Base-by-base conservation (phyloP, 2,329 filamentous ascomycete genomes). In the Endoconidiophora laricicola region DNA sequence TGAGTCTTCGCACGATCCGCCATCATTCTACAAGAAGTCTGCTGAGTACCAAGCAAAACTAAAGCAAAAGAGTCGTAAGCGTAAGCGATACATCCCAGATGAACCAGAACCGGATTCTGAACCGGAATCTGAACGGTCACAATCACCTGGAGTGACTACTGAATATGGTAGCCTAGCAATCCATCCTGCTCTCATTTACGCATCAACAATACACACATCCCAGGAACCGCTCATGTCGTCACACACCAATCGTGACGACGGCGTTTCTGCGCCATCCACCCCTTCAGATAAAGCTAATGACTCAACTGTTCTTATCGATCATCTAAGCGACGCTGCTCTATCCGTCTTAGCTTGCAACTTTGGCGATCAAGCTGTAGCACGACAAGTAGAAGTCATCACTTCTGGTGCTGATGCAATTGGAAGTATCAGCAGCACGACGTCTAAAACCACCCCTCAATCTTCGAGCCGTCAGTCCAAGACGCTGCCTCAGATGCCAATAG, bases 1-100 rank as follows among this genome's bases (percentile, higher is more conserved):
- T 18, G 84, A 88, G 57, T 79, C 81, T 22, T 70, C 69, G 1
- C 81, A 85, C 55, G 85, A 94, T 57, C 91, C 91, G 0, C 91
- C 91, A 0, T 81, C 86, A 0, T 83, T 91, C 56, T 86, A 83
- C 60, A 73, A 78, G 58, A 72, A 81, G 58, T 69, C 74, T 20
- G 68, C 78, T 51, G 72, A 80, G 58, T 74, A 75, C 60, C 67
- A 74, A 58, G 66, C 71, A 58, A 75, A 66, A 61, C 63, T 65
- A 60, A 71, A 65, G 53, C 69, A 65, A 55, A 72, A 71, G 59
- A 65, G 63, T 1, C 63, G 62, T 43, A 74, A 69, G 58, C 68
- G 67, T 46, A 75, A 70, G 62, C 66, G 68, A 46, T 57, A 62
- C 45, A 60, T 63, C 33, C 58, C 61, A 18, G 59, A 64, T 4